Percentiles rank a stretch among this genome's conserved stretches.
Evolutionary conservation across 257 asterid genomes (phyloP).

Genomic region (Solanum sejunctum): DNA sequence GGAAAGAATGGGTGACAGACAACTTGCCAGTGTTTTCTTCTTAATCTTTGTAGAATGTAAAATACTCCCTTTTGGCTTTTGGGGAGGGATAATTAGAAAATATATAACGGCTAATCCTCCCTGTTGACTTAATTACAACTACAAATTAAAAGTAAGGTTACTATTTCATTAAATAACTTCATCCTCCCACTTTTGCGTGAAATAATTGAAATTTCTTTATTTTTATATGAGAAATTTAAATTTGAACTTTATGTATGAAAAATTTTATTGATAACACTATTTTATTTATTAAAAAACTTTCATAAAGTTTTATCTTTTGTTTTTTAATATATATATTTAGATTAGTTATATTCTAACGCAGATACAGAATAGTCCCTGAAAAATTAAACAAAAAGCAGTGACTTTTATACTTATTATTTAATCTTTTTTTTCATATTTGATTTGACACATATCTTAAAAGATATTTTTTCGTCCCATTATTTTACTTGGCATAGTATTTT

Average conservation of each 20-base stretch:
- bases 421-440: not conserved
- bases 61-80: not conserved
- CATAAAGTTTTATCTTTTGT: no score
- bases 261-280: no score
- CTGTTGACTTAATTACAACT: not conserved
- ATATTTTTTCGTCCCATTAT: no score
- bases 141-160: not conserved
- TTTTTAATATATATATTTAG: no score
- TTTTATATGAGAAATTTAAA: no score
- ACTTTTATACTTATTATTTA: no score
- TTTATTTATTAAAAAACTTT: no score
- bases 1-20: not conserved
- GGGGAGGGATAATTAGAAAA: not conserved
- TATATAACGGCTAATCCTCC: not conserved
- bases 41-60: not conserved
- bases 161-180: not conserved
- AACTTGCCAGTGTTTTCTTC: not conserved
- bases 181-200: not conserved
- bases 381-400: no score
- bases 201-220: no score
- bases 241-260: not conserved
- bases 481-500: no score
- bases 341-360: no score
- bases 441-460: not conserved
- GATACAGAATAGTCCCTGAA: accelerated